Evolutionary conservation across 139 green algal genomes (phyloP), one percentile per base, ranked within the genome.

Genomic region (Coelastrella sp.): DNA sequence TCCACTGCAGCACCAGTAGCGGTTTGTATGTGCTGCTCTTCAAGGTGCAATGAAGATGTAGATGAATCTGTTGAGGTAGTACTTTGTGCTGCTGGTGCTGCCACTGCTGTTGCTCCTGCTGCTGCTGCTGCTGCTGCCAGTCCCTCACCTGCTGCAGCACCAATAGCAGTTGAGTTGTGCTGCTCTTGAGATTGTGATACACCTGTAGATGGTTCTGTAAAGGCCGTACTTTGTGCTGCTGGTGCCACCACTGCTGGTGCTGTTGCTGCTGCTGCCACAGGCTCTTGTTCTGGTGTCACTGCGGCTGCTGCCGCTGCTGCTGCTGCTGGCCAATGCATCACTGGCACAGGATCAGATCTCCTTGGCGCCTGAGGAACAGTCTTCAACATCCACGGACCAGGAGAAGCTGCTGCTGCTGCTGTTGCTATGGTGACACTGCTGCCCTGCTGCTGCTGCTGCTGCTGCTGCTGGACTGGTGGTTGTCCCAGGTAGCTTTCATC

Each of bases 71-170:
- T 57, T 57, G 11, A n/a, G n/a, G n/a, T n/a, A n/a, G n/a, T n/a
- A n/a, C n/a, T 9, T 57, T 13, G 11, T 13, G 15, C 15, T 79
- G 23, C 71, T 79, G 71, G 13, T 79, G 13, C 71, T 79, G 43
- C 71, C 5, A 27, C 45, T 48, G 57, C 57, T n/a, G 0, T 57
- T 57, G 11, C 11, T 57, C 45, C 45, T 13, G 15, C 15, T 79
- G 23, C 71, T 79, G 71, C 23, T 79, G 13, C 71, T 79, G 43
- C 71, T 27, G 45, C 45, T 48, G 57, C 57, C 23, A 30, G 17
- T n/a, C 21, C 57, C 57, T n/a, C n/a, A n/a, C n/a, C n/a, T n/a
- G n/a, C n/a, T n/a, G n/a, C n/a, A n/a, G n/a, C n/a, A n/a, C n/a
- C n/a, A n/a, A n/a, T n/a, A n/a, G n/a, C n/a, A n/a, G n/a, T n/a